These are phyloP conservation scores for Penicillium decumbens DNA, from an alignment of 2,329 filamentous ascomycete genomes.

Conservation along the genomic window DNA sequence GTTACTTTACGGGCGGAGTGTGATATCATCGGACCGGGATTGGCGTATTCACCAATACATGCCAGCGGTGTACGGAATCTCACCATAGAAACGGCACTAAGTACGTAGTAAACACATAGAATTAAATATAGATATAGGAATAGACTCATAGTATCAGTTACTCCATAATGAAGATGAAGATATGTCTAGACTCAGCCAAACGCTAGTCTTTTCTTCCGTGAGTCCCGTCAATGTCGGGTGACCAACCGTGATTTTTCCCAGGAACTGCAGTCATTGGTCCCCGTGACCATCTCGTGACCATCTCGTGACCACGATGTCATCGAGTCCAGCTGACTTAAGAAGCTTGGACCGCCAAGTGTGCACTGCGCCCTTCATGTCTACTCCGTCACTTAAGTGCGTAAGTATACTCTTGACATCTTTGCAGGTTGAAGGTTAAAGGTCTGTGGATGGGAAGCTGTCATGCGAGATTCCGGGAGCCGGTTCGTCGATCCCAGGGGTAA, in stretches of 20 bases:
- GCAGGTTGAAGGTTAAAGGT: no score
- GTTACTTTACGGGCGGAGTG: constrained; percentile 1
- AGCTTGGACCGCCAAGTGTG: constrained; percentile 18
- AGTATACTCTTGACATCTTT: no score
- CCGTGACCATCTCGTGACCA: background rate
- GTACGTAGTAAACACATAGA: no score
- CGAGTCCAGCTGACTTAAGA: constrained; percentile 24
- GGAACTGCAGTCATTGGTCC: constrained; percentile 27
- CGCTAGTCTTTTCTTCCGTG: constrained; percentile 14
- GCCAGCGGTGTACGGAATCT: background rate
- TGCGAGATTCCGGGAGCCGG: constrained; percentile 15
- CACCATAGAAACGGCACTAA: background rate
- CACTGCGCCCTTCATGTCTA: background rate
- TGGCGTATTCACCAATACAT: constrained; percentile 1
- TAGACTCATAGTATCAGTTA: no score
- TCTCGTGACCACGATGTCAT: constrained; percentile 25
- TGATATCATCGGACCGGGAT: constrained; percentile 12
- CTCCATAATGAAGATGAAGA: no score
- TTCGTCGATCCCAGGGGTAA: constrained; percentile 13
- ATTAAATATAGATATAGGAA: background rate
- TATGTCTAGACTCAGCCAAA: background rate
- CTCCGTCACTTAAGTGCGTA: no score
- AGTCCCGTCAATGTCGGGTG: constrained; percentile 32
- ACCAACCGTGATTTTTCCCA: constrained; percentile 37
- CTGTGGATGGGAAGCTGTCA: background rate